Conservation (phyloP, 2,329 filamentous ascomycete species). For the Acrocalymma vagum region DNA sequence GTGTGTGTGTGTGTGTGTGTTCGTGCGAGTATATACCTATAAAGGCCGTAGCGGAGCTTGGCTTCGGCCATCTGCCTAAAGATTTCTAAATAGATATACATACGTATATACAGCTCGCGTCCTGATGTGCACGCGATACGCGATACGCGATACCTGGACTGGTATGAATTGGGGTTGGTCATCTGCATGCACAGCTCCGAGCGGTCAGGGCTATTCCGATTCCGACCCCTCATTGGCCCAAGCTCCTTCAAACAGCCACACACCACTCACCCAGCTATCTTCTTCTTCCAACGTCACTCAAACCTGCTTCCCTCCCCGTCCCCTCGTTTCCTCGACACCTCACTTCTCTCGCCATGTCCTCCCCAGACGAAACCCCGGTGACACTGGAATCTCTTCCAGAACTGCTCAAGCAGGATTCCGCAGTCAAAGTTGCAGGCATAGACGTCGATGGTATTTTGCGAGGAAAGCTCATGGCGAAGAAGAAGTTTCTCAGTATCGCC, state of each 20-base stretch:
- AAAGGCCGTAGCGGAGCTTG: no score
- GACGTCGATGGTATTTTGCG: constrained; percentile 89
- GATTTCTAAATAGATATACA: no score
- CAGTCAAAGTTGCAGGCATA: constrained; percentile 87
- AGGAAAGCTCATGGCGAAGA: constrained; percentile 91
- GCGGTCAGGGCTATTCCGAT: constrained; percentile 14
- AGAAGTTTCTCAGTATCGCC: constrained; percentile 89
- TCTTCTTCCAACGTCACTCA: constrained; percentile 8
- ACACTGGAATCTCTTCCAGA: constrained; percentile 71
- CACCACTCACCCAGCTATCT: not conserved
- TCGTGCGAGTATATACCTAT: no score
- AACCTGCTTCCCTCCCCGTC: not conserved
- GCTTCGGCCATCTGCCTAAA: no score
- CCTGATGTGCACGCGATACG: no score
- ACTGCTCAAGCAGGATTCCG: constrained; percentile 74
- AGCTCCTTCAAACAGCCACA: constrained; percentile 27
- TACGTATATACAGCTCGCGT: no score
- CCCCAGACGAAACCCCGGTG: constrained; percentile 49
- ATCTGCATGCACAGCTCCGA: no score
- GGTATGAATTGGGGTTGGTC: no score
- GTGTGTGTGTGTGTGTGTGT: no score
- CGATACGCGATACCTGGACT: no score
- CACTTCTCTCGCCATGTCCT: constrained; percentile 26
- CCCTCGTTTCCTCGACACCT: constrained; percentile 2
- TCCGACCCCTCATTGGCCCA: constrained; percentile 39